Base-by-base conservation (phyloP, 441 rosid genomes). In the Euphorbia corollata region DNA sequence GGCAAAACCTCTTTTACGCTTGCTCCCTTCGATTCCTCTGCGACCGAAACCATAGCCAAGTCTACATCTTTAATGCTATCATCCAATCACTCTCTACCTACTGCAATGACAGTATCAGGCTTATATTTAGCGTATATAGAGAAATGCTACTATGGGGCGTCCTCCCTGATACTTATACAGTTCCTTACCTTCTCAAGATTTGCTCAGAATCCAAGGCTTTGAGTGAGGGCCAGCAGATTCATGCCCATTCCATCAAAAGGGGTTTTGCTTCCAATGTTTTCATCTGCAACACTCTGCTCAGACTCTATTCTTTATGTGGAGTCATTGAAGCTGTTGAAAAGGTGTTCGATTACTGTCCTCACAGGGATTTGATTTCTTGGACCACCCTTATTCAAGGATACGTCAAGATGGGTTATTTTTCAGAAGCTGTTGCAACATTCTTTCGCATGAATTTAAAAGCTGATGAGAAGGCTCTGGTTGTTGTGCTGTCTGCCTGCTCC, bases 321-420 rank as follows among this genome's bases (percentile, higher is more conserved):
- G 7, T 27, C 7, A 34, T 59, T n/a, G 8, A 5, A 6, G 13
- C 27, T 27, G 71, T 47, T 60, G 19, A 34, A 13, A 59, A 58
- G 45, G 10, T 59, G 64, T 68, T 68, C 43, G 64, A 68, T 38
- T 45, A 11, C 3, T 15, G 47, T 59, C 64, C 71, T 59, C 43
- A 27, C 18, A n/a, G 64, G 47, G 71, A 68, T 60, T 68, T 68
- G 71, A 6, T 68, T 39, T 68, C 71, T 27, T 68, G 71, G 71
- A 68, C 71, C 27, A 45, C 58, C 2, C 64, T 68, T n/a, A 47
- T 68, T 12, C 71, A 68, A 68, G 71, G 47, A 8, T 68, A 68
- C 47, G 57, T 57, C 19, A 59, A 68, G 19, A 18, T 48, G 47
- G 64, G 57, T 6, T 68, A n/a, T 45, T 11, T 41, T 0, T 58